These are phyloP conservation scores for Xylaria sp. DNA, from an alignment of 495 filamentous ascomycete genomes.

Conservation along the genomic window DNA sequence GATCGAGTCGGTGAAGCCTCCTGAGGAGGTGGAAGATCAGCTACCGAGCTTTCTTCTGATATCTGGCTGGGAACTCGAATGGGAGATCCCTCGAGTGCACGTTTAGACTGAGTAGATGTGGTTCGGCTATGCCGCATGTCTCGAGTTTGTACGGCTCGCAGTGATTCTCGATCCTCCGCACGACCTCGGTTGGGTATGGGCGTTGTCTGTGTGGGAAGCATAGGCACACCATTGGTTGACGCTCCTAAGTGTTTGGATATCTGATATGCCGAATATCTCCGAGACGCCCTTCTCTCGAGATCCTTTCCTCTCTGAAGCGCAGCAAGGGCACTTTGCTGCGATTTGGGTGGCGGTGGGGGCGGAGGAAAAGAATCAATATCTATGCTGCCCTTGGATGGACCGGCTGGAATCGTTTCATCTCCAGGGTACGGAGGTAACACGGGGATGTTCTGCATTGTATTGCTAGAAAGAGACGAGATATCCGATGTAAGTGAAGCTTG, in stretches of 20 bases:
- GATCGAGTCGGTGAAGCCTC: slow-evolving; percentile 62
- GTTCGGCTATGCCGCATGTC: slow-evolving; percentile 70
- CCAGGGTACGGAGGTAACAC: slow-evolving; percentile 69
- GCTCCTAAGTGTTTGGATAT: slow-evolving; percentile 90
- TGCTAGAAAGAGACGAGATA: slow-evolving; percentile 69
- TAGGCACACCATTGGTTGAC: slow-evolving; percentile 80
- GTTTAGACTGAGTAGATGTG: slow-evolving; percentile 50
- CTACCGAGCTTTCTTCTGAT: slow-evolving; percentile 63
- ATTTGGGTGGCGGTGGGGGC: slow-evolving; percentile 78
- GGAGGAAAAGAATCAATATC: slow-evolving; percentile 63
- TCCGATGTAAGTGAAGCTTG: slow-evolving; percentile 54
- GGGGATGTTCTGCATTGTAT: slow-evolving; percentile 71
- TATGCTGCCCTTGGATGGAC: slow-evolving; percentile 46
- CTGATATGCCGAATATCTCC: slow-evolving; percentile 93
- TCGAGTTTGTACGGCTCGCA: slow-evolving; percentile 87
- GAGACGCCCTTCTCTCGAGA: slow-evolving; percentile 89
- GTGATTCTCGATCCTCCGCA: slow-evolving; percentile 85
- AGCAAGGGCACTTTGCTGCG: slow-evolving; percentile 88
- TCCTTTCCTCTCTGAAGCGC: slow-evolving; percentile 90
- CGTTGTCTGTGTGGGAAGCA: slow-evolving; percentile 84
- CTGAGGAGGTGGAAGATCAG: slow-evolving; percentile 47
- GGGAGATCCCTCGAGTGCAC: slow-evolving; percentile 61
- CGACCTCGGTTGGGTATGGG: slow-evolving; percentile 84
- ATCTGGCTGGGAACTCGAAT: slow-evolving; percentile 68
- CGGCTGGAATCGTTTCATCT: slow-evolving; percentile 57